These are phyloP conservation scores for Mangifera indica DNA, from an alignment of 345 rosid genomes.

Conservation along the genomic window DNA sequence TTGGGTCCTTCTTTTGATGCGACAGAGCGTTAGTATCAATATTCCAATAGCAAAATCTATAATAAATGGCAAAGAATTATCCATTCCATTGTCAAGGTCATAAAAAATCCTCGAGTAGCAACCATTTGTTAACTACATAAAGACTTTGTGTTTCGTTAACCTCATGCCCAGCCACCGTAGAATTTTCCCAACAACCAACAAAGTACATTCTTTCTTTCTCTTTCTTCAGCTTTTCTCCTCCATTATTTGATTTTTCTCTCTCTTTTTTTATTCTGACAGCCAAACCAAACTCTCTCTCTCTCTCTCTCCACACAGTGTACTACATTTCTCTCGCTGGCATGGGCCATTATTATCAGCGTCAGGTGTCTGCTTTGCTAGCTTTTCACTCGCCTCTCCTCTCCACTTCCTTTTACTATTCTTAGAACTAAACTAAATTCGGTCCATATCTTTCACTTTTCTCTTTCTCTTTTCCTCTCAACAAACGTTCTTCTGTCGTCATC, in stretches of 20 bases:
- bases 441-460: conserved; percentile 19
- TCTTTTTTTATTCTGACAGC: too few relatives aligned
- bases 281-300: neutral
- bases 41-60: too few relatives aligned
- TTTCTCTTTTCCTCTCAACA: neutral
- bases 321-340: conserved; percentile 38
- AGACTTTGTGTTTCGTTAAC: too few relatives aligned
- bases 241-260: neutral
- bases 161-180: too few relatives aligned
- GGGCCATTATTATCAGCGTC: conserved; percentile 36
- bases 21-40: too few relatives aligned
- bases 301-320: conserved; percentile 11
- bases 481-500: neutral
- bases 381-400: neutral
- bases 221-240: neutral
- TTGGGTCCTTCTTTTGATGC: too few relatives aligned
- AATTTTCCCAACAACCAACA: too few relatives aligned
- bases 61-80: too few relatives aligned
- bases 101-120: too few relatives aligned
- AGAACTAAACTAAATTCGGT: neutral
- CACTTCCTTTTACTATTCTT: neutral
- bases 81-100: too few relatives aligned
- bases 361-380: conserved; percentile 9
- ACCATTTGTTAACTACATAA: too few relatives aligned
- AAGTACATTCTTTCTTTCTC: neutral